Percentiles rank a stretch among this genome's conserved stretches.
Conservation (phyloP, 495 filamentous ascomycete genomes). For the Sordaria brevicollis region DNA sequence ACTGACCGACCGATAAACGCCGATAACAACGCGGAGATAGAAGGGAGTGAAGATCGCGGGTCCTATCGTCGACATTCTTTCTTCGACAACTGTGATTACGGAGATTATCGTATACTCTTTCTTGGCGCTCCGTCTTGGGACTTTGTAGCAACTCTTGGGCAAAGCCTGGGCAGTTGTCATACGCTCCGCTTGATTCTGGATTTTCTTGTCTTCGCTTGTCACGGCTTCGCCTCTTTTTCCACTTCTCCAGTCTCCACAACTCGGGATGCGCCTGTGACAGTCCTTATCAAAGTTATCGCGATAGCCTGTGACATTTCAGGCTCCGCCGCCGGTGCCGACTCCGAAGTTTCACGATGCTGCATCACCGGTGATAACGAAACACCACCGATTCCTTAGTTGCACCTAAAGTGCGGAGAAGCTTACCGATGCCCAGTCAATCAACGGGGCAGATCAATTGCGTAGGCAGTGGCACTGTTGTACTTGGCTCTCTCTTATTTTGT, state of each 20-base stretch:
- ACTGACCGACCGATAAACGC: background rate
- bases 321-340: background rate
- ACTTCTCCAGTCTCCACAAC: background rate
- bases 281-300: background rate
- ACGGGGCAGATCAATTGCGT: background rate
- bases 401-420: background rate
- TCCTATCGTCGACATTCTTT: background rate
- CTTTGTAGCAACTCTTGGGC: too few species aligned
- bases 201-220: background rate
- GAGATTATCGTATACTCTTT: background rate
- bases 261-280: background rate
- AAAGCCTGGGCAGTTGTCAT: background rate
- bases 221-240: background rate
- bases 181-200: background rate
- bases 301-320: background rate
- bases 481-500: background rate
- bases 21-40: background rate
- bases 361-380: background rate
- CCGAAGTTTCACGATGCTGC: background rate
- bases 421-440: background rate
- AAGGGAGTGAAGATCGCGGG: background rate
- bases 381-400: background rate
- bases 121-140: background rate
- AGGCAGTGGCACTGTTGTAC: background rate
- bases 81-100: background rate